phyloP scores from a whole-genome alignment of 2,329 filamentous ascomycete genomes.

The Paracoccidioides lutzii region DNA sequence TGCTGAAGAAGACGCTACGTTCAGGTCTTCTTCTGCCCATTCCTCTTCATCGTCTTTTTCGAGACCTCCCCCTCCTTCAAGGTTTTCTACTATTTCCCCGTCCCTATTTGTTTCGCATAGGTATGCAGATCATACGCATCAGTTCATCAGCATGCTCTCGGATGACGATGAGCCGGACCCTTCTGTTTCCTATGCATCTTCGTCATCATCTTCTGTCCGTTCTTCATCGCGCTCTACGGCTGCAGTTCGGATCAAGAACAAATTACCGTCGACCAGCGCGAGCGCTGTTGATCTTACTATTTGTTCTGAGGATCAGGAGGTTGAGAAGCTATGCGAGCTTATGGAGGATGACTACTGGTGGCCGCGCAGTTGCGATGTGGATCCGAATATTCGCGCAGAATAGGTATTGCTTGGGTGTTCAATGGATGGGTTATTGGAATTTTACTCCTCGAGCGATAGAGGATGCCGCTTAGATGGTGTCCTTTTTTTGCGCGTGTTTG shows the following conservation, averaged over 20 bases:
- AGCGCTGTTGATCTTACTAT: not conserved
- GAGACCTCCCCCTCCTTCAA: not conserved
- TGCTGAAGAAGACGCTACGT: not conserved
- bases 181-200: too few species aligned
- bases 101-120: not conserved
- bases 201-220: not conserved
- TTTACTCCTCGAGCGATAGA: too few species aligned
- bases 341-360: slow-evolving; percentile 12
- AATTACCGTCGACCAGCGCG: not conserved
- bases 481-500: too few species aligned
- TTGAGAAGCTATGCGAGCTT: not conserved
- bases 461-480: too few species aligned
- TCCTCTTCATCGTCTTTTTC: not conserved
- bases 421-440: too few species aligned
- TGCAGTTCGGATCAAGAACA: not conserved
- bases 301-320: slow-evolving; percentile 3
- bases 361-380: slow-evolving; percentile 7
- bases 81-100: not conserved
- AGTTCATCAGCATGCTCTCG: not conserved
- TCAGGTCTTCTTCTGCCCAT: too few species aligned
- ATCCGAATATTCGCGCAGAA: slow-evolving; percentile 7
- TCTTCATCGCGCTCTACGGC: not conserved
- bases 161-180: not conserved
- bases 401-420: not conserved
- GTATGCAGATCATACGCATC: not conserved